A percentile compares a stretch with the other conserved stretches of the same genome.
phyloP scores from a whole-genome alignment of 1,284 basidiomycete genomes.

The Pterula multifida region DNA sequence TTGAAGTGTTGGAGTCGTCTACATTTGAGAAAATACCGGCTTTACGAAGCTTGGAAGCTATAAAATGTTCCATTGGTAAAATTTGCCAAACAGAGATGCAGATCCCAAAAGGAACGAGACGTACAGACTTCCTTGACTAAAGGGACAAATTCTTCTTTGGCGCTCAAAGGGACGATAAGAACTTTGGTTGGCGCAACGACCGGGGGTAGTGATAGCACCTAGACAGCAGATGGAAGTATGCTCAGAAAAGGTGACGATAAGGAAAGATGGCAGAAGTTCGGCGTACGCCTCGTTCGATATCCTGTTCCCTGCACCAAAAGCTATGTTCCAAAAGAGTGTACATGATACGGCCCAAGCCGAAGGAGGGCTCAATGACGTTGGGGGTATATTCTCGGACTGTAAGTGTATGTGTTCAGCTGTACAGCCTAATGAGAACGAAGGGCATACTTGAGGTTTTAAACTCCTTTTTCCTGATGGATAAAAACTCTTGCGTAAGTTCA shows the following conservation, averaged over 20 bases:
- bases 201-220: slow-evolving; percentile 86
- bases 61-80: slow-evolving; percentile 9
- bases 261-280: slow-evolving; percentile 12
- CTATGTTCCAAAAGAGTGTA: slow-evolving; percentile 93
- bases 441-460: slow-evolving; percentile 81
- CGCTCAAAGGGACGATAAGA: slow-evolving; percentile 91
- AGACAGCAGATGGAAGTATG: slow-evolving; percentile 6
- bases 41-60: slow-evolving; percentile 79
- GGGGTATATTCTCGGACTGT: slow-evolving; percentile 90
- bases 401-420: slow-evolving; percentile 8
- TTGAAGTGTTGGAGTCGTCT: slow-evolving; percentile 91
- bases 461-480: slow-evolving; percentile 77
- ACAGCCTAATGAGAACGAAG: slow-evolving; percentile 8
- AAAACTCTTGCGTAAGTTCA: slow-evolving; percentile 61
- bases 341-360: slow-evolving; percentile 93
- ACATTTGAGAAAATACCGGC: slow-evolving; percentile 87
- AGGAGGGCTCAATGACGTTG: slow-evolving; percentile 98
- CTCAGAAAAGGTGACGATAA: slow-evolving; percentile 10
- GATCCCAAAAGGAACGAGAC: slow-evolving; percentile 22
- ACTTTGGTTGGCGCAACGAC: slow-evolving; percentile 95
- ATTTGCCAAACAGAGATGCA: slow-evolving; percentile 5
- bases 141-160: slow-evolving; percentile 77
- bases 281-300: slow-evolving; percentile 78
- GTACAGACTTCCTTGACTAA: slow-evolving; percentile 84
- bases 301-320: slow-evolving; percentile 92